These are phyloP conservation scores for Paspalum notatum DNA, from an alignment of 176 grass and related monocot genomes.

Conservation along the genomic window DNA sequence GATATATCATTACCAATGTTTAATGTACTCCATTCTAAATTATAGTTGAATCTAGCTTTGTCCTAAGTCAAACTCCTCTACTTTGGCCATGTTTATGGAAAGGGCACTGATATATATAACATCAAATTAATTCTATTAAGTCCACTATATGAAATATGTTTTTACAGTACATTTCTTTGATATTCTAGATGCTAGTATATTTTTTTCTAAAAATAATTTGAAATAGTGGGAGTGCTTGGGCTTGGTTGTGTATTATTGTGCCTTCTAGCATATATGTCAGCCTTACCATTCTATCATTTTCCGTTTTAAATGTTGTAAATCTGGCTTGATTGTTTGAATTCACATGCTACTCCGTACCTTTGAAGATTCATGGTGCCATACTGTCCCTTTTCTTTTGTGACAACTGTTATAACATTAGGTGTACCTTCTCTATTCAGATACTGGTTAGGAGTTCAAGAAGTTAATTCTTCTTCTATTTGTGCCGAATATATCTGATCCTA, in stretches of 20 bases:
- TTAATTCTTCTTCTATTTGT: conserved; percentile 36
- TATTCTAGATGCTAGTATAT: no score
- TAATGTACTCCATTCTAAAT: not conserved
- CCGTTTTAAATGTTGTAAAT: not conserved
- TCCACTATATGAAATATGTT: no score
- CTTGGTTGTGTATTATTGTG: not conserved
- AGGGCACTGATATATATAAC: no score
- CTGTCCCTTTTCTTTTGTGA: not conserved
- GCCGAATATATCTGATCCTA: conserved; percentile 29
- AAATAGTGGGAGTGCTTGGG: not conserved
- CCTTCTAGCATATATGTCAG: not conserved
- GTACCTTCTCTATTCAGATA: conserved; percentile 20
- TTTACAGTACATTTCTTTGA: no score
- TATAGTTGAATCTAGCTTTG: no score
- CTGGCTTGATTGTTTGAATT: conserved; percentile 7
- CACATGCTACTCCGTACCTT: not conserved
- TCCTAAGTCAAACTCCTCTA: no score
- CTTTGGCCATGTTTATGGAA: no score
- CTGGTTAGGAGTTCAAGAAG: conserved; percentile 17
- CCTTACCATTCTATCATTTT: not conserved
- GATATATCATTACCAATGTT: conserved; percentile 5
- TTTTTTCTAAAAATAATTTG: no score
- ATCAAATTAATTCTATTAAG: no score
- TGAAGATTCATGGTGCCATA: conserved; percentile 7
- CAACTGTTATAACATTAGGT: conserved; percentile 7